Evolutionary conservation across 164 flowering plant species (phyloP).

Genomic region (Chloranthus sessilifolius): DNA sequence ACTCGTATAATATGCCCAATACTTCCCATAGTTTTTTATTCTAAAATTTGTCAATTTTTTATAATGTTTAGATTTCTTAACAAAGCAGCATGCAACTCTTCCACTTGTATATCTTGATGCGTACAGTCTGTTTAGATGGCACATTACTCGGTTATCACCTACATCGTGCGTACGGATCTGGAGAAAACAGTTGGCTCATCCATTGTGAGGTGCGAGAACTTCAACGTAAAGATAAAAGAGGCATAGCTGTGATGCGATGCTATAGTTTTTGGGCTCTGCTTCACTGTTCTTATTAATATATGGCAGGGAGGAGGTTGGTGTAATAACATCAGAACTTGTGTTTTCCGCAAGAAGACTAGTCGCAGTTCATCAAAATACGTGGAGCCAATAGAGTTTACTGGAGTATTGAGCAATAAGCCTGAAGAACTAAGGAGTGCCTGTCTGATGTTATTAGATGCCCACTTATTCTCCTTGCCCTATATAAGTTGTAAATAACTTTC

Average conservation of each 20-base stretch:
- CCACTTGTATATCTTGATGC: slow-evolving; percentile 4
- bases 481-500: too few species aligned
- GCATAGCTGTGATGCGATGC: too few species aligned
- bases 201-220: slow-evolving; percentile 60
- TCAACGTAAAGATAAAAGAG: background rate
- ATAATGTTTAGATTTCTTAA: too few species aligned
- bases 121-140: slow-evolving; percentile 88
- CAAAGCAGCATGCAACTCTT: too few species aligned
- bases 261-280: too few species aligned
- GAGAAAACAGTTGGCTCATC: slow-evolving; percentile 85
- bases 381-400: slow-evolving; percentile 70
- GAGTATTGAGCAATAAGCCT: slow-evolving; percentile 83
- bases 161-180: slow-evolving; percentile 67
- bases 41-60: too few species aligned
- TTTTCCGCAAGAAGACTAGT: slow-evolving; percentile 67
- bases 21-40: too few species aligned
- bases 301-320: slow-evolving; percentile 99
- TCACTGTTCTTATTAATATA: too few species aligned
- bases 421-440: slow-evolving; percentile 77
- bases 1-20: too few species aligned
- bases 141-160: slow-evolving; percentile 83
- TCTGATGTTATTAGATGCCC: too few species aligned
- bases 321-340: slow-evolving; percentile 52
- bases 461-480: too few species aligned
- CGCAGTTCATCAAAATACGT: slow-evolving; percentile 79